Base-by-base conservation (phyloP, 2,329 filamentous ascomycete genomes). In the Nemania abortiva region DNA sequence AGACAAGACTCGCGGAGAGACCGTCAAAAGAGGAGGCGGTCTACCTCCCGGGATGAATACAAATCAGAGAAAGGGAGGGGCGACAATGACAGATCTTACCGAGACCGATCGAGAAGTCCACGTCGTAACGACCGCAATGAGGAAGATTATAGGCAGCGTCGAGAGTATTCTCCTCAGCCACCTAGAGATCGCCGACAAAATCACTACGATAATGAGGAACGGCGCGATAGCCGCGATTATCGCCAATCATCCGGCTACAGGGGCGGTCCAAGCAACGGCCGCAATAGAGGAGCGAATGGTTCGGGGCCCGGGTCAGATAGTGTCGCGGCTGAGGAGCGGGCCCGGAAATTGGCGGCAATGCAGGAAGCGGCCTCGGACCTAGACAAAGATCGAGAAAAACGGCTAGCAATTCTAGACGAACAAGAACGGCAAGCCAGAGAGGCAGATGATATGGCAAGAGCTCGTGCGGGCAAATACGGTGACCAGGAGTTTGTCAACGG, bases 311-410 rank as follows among this genome's bases (percentile, higher is more conserved):
- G 68, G 7, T 63, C 72, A 11, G 62, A 71, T 39, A 59, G 69
- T 6, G 54, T 63, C 1, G 75, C 73, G 3, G 73, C 69, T 22
- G 86, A 88, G 24, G 89, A 91, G 70, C 85, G 86, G n/a, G 89
- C 89, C 13, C 86, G 87, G 27, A 92, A 89, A 77, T 81, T 94
- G 20, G 91, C 90, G 18, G 90, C 89, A 9, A 94, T 94, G 92
- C 91, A 92, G 78, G 86, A 87, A 20, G 90, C 89, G 31, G 92
- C 92, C 4, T 86, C 85, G 0, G 88, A 91, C 11, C 83, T 97
- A 56, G 92, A 95, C 74, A 77, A 84, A n/a, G 90, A 92, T 73
- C 89, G 94, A 37, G 88, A 88, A 72, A 85, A 87, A 68, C 88
- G 93, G 27, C 82, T 97, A 10, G 87, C 88, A 0, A 88, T 89